Base-by-base conservation (phyloP, 768 basidiomycete genomes). In the Dioszegia crocea region DNA sequence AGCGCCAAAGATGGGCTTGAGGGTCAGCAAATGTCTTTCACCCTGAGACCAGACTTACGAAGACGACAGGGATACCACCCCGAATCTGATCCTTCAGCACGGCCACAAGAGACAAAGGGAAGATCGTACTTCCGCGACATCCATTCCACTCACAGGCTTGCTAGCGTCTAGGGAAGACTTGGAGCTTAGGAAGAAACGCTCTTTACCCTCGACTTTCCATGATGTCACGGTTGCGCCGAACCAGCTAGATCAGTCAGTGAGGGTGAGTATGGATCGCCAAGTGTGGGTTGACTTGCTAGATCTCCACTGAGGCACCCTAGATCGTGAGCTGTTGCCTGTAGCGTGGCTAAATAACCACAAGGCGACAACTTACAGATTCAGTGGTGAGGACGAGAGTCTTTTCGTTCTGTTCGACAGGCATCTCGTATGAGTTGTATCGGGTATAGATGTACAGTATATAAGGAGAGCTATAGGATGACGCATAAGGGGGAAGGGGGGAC, bases 221-320 rank as follows among this genome's bases (percentile, higher is more conserved):
- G 91, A 93, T 41, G 86, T 83, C 17, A 97, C 81, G 0, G 89
- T 89, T 0, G 91, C 91, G 5, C 92, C 92, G 67, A 88, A 94
- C 29, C 87, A 78, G 58, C 76, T 77, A 39, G 16, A n/a, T n/a
- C n/a, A n/a, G n/a, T n/a, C n/a, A n/a, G n/a, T n/a, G 17, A 12
- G 19, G 24, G 45, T 62, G 49, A 62, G 67, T 40, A 51, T 27
- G 11, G 30, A 40, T n/a, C 38, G 31, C 19, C 19, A 11, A 19
- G 27, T 29, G 50, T 8, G 31, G n/a, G 29, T 3, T 17, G n/a
- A 59, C 72, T 45, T 30, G 68, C 72, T 74, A 68, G 56, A 74
- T 69, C 59, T 74, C 69, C 11, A 56, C 72, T 40, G 61, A 64
- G 9, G 67, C 44, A 21, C 65, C 69, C 69, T 73, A 26, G 11